A percentile compares a stretch with the other conserved stretches of the same genome.
Conservation (phyloP, 495 filamentous ascomycete species). For the Penicillium samsonianum region DNA sequence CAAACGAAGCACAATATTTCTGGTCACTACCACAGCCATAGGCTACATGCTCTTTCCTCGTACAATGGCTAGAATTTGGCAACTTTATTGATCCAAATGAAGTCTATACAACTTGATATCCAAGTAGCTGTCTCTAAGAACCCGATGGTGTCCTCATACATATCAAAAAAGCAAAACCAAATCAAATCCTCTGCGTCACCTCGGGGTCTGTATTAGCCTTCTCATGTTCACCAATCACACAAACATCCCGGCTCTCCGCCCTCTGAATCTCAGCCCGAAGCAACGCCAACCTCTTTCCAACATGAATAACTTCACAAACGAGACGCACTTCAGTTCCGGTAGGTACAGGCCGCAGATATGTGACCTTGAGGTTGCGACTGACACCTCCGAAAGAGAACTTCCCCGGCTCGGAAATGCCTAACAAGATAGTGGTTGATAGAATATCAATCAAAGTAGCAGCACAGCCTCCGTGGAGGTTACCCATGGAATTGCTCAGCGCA, state of each 20-base stretch:
- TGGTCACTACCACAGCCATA: constrained; percentile 7
- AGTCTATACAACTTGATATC: constrained; percentile 8
- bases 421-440: constrained; percentile 60
- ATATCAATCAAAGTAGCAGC: constrained; percentile 67
- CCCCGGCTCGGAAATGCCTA: constrained; percentile 58
- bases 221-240: constrained; percentile 67
- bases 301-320: constrained; percentile 62
- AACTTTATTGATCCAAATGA: neutral
- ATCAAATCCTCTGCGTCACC: constrained; percentile 30
- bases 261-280: constrained; percentile 43
- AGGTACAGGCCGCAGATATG: constrained; percentile 65
- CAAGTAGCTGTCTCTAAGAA: neutral
- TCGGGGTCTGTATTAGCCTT: constrained; percentile 65
- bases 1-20: constrained; percentile 25
- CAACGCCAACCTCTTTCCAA: constrained; percentile 58
- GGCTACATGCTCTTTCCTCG: constrained; percentile 2
- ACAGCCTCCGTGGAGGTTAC: constrained; percentile 71
- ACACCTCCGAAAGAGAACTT: constrained; percentile 66
- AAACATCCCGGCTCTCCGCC: constrained; percentile 51
- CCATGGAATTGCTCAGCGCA: constrained; percentile 57
- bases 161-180: neutral
- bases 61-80: constrained; percentile 5
- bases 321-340: constrained; percentile 52
- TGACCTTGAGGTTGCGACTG: constrained; percentile 64
- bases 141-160: neutral